Evolutionary conservation across 192 early-diverging fungal genomes (phyloP).

Genomic region (Coemansia furcata): DNA sequence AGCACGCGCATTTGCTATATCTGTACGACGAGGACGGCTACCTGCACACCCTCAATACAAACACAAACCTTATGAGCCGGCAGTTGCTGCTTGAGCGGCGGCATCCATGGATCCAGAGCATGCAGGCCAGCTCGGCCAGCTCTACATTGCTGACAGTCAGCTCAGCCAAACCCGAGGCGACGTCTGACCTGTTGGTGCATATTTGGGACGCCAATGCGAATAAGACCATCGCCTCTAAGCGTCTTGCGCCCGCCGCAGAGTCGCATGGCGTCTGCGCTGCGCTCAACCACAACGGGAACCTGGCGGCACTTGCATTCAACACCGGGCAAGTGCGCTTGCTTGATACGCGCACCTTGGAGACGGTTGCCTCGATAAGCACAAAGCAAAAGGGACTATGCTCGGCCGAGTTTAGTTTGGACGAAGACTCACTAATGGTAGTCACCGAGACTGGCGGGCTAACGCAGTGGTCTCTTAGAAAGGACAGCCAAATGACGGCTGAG

Average conservation of each 20-base stretch:
- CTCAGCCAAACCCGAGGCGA: constrained; percentile 45
- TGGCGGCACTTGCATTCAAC: constrained; percentile 39
- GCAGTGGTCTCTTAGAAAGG: constrained; percentile 47
- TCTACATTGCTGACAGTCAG: constrained; percentile 40
- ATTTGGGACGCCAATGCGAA: constrained; percentile 48
- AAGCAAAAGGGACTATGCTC: constrained; percentile 33
- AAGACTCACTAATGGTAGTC: constrained; percentile 42
- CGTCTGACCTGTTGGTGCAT: constrained; percentile 31
- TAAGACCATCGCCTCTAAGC: constrained; percentile 21
- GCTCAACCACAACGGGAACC: constrained; percentile 50
- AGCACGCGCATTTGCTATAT: constrained; percentile 47
- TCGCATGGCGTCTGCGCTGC: constrained; percentile 44
- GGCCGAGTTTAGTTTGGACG: constrained; percentile 35
- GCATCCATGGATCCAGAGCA: constrained; percentile 45
- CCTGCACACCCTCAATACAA: constrained; percentile 48
- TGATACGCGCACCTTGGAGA: constrained; percentile 45
- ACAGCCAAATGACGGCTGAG: constrained; percentile 41
- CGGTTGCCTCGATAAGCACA: constrained; percentile 33
- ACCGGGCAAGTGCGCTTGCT: constrained; percentile 35
- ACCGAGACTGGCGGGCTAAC: constrained; percentile 47
- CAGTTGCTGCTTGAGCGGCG: constrained; percentile 25
- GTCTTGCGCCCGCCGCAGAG: constrained; percentile 16
- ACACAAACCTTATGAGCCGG: constrained; percentile 44
- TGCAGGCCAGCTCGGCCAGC: constrained; percentile 36
- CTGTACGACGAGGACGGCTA: constrained; percentile 45